Base-by-base conservation (phyloP, 352 stramenopile genomes). In the Pythium pyrilobum region DNA sequence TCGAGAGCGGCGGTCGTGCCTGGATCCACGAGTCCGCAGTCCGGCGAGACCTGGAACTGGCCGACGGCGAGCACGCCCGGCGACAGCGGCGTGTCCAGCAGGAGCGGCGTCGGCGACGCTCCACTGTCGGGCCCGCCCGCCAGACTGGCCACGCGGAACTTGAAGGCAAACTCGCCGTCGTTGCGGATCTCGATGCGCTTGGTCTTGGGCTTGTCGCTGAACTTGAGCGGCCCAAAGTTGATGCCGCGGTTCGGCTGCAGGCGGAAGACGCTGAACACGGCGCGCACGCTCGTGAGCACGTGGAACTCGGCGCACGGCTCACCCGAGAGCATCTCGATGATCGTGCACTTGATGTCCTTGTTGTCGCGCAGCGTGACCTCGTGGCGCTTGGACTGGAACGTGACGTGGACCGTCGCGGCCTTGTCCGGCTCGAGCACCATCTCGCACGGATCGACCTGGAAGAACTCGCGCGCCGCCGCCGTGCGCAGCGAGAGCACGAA, bases 151-250 rank as follows among this genome's bases (percentile, higher is more conserved):
- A 97, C 67, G 13, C 68, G 69, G 44, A 92, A 98, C 20, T 90
- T 94, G 38, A 98, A 97, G 6, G 77, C 67, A 48, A 98, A 98
- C 21, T 90, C 75, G 18, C 94, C 88, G 44, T 98, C 93, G 56
- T 98, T 98, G 39, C 81, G 83, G 39, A 98, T 78, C 59, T 98
- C 89, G 13, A 97, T 71, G 7, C 70, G 68, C 40, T 90, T 93
- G 2, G 65, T 67, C 52, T 88, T 87, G 2, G 73, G 61, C 21
- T 67, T 69, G 18, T 95, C 86, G 44, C 80, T 96, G 64, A 92
- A 98, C 47, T 87, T 92, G 51, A 97, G 64, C 4, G 92, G 80
- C 1, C 94, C 95, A 63, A 98, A 98, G 57, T 95, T 96, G 34
- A 98, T 80, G 0, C 93, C 92, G 24, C 85, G 75, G 29, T 81